Conservation (phyloP, 1,284 basidiomycete genomes). For the Marasmius oreades region DNA sequence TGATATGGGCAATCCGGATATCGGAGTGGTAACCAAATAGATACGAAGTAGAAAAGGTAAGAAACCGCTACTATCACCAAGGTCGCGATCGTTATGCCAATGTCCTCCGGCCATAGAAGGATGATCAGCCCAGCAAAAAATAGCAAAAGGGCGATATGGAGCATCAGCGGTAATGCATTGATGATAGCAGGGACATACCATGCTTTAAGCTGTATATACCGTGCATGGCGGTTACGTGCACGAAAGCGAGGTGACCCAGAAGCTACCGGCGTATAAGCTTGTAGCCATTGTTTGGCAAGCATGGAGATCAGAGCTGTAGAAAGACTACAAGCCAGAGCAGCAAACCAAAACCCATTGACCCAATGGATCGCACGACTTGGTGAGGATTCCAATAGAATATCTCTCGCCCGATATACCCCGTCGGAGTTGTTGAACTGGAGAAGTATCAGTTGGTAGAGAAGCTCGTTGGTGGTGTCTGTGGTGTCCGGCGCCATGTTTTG, state of each 20-base stretch:
- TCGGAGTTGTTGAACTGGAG: constrained; percentile 15
- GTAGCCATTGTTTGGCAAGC: constrained; percentile 44
- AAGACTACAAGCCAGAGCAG: constrained; percentile 35
- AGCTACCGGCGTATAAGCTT: constrained; percentile 28
- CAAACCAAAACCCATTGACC: constrained; percentile 44
- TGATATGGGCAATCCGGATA: constrained; percentile 40
- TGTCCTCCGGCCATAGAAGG: constrained; percentile 34
- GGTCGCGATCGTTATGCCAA: constrained; percentile 30
- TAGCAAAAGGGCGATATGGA: constrained; percentile 40
- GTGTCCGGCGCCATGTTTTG: constrained; percentile 31
- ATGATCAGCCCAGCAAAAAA: constrained; percentile 41
- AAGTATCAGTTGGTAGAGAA: constrained; percentile 28
- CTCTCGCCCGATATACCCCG: background rate
- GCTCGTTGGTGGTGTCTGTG: constrained; percentile 30
- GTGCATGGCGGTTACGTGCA: constrained; percentile 34
- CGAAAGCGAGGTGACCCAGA: constrained; percentile 32
- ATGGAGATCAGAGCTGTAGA: constrained; percentile 39
- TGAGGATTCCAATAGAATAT: background rate
- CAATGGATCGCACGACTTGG: constrained; percentile 24
- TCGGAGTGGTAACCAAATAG: constrained; percentile 34
- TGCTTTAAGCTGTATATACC: constrained; percentile 29
- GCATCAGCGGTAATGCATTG: constrained; percentile 35
- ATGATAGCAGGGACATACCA: constrained; percentile 40
- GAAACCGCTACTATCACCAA: constrained; percentile 32
- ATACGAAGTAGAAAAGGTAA: constrained; percentile 33